A percentile compares a stretch with the other conserved stretches of the same genome.
phyloP scores from a whole-genome alignment of 345 rosid species.

The Melastoma malabathricum region DNA sequence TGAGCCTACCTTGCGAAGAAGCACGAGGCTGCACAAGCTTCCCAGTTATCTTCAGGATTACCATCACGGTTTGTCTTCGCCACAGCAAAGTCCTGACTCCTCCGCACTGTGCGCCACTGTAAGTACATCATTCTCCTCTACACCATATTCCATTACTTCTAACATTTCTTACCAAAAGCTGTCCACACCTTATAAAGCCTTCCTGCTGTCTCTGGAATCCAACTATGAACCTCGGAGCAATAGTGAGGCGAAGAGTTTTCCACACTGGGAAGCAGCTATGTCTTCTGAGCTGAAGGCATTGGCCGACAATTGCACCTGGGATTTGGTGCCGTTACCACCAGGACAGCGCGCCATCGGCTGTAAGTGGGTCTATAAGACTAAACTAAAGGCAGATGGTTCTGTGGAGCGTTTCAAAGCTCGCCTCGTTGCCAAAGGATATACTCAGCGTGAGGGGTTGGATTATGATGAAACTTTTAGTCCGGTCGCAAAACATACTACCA shows the following conservation, averaged over 20 bases:
- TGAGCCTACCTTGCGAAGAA: too few relatives aligned
- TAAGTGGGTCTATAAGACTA: neutral
- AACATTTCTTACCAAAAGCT: neutral
- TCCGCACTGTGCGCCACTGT: too few relatives aligned
- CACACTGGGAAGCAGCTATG: too few relatives aligned
- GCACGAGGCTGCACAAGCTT: too few relatives aligned
- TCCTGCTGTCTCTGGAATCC: neutral
- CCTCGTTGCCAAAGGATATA: neutral
- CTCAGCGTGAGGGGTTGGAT: neutral
- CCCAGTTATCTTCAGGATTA: too few relatives aligned
- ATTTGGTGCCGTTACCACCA: neutral
- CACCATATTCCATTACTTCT: too few relatives aligned
- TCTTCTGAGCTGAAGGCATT: too few relatives aligned
- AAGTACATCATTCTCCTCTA: too few relatives aligned
- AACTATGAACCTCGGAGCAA: too few relatives aligned
- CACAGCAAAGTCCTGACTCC: too few relatives aligned
- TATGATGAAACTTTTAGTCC: neutral
- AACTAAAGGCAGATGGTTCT: neutral
- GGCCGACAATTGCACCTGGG: neutral
- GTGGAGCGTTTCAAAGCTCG: neutral
- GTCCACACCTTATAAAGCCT: neutral
- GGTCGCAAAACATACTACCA: neutral
- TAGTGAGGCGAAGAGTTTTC: too few relatives aligned
- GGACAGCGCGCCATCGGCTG: neutral
- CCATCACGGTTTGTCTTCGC: too few relatives aligned